phyloP scores from a whole-genome alignment of 805 yeast species.

The Saccharomycopsis lassenensis region DNA sequence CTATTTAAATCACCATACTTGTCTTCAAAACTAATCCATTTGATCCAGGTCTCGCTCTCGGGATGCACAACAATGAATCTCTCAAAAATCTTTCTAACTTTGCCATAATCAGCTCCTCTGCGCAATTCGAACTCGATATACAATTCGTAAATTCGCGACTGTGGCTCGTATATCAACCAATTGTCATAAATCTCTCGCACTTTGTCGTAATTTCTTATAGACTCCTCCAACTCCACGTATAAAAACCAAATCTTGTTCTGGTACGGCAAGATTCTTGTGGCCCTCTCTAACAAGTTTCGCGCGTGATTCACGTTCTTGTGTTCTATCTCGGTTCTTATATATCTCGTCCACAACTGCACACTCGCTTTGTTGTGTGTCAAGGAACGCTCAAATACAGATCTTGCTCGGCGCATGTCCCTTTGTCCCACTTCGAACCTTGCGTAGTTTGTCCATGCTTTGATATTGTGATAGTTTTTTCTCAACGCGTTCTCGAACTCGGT shows the following conservation, averaged over 20 bases:
- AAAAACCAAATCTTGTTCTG: constrained; percentile 81
- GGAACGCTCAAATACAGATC: constrained; percentile 85
- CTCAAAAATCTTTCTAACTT: constrained; percentile 48
- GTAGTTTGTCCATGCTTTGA: constrained; percentile 85
- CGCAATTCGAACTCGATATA: constrained; percentile 49
- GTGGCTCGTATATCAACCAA: constrained; percentile 79
- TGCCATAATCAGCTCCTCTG: constrained; percentile 27
- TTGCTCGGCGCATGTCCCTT: constrained; percentile 64
- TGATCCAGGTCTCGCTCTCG: constrained; percentile 48
- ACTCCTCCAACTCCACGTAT: constrained; percentile 75
- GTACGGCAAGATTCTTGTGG: constrained; percentile 61
- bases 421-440: constrained; percentile 82
- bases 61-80: constrained; percentile 47
- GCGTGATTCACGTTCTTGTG: constrained; percentile 77
- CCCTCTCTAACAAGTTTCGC: constrained; percentile 71
- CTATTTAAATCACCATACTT: constrained; percentile 34
- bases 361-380: constrained; percentile 62
- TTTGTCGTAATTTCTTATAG: constrained; percentile 49
- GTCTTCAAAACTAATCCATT: constrained; percentile 67
- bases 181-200: constrained; percentile 58
- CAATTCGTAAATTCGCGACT: constrained; percentile 57
- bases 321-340: constrained; percentile 68
- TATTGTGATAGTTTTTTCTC: constrained; percentile 69
- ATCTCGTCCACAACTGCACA: constrained; percentile 79
- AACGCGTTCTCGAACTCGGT: constrained; percentile 80